phyloP scores from a whole-genome alignment of 345 rosid genomes.

The Corchorus olitorius region DNA sequence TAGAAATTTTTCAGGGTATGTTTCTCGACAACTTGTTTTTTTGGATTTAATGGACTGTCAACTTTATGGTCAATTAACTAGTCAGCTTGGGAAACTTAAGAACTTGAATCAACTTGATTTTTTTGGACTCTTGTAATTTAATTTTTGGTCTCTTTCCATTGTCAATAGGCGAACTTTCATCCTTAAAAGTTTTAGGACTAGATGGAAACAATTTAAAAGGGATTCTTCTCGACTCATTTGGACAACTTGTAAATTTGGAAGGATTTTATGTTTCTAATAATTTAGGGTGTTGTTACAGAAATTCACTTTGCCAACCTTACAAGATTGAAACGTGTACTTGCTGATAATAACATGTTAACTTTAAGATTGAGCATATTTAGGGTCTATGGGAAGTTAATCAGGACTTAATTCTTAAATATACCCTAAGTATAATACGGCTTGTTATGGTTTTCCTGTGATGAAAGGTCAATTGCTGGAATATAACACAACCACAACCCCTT shows the following conservation, averaged over 20 bases:
- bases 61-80: no score
- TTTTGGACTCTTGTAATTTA: no score
- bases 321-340: background rate
- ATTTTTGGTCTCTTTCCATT: no score
- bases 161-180: background rate
- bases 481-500: background rate
- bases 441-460: no score
- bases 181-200: slow-evolving; percentile 12
- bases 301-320: slow-evolving; percentile 5
- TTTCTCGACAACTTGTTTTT: slow-evolving; percentile 34
- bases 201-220: background rate
- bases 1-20: slow-evolving; percentile 46
- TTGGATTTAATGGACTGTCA: no score
- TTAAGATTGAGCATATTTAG: no score
- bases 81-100: no score
- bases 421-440: no score
- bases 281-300: slow-evolving; percentile 36
- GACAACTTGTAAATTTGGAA: slow-evolving; percentile 22
- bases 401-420: no score
- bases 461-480: background rate
- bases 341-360: background rate
- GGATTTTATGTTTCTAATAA: slow-evolving; percentile 28
- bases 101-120: no score
- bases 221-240: background rate
- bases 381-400: no score